phyloP scores from a whole-genome alignment of 306 rosid genomes.

The Biancaea sappan region DNA sequence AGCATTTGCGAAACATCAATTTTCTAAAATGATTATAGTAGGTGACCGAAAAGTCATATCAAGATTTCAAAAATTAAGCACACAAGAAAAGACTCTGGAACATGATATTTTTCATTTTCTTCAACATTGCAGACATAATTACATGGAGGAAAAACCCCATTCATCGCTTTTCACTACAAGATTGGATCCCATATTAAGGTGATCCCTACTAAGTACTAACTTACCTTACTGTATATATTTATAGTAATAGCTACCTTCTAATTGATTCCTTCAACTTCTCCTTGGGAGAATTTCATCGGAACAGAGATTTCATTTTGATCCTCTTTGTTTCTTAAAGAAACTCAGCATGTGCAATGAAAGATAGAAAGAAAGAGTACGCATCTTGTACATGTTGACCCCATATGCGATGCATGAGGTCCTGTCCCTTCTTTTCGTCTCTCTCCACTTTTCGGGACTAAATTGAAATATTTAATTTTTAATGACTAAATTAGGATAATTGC shows the following conservation, averaged over 20 bases:
- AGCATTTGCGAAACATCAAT: conserved; percentile 27
- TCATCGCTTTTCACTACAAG: conserved; percentile 4
- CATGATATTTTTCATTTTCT: conserved; percentile 6
- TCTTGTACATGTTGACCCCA: too few species aligned
- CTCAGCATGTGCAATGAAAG: too few species aligned
- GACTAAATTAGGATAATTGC: too few species aligned
- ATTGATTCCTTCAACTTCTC: conserved; percentile 49
- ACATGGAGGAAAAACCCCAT: conserved; percentile 24
- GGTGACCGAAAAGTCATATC: conserved; percentile 61
- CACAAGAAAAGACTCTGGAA: conserved; percentile 21
- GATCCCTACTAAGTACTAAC: too few species aligned
- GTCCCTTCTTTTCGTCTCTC: too few species aligned
- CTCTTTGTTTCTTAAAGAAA: too few species aligned
- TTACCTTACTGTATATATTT: not conserved
- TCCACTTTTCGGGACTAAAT: too few species aligned
- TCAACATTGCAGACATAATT: conserved; percentile 34
- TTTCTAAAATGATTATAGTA: conserved; percentile 41
- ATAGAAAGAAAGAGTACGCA: too few species aligned
- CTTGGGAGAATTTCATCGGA: conserved; percentile 62
- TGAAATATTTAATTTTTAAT: too few species aligned
- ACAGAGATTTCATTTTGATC: too few species aligned
- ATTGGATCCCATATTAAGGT: not conserved
- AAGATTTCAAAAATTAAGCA: conserved; percentile 30
- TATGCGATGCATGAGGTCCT: too few species aligned
- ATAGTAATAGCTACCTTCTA: conserved; percentile 14